Conservation (phyloP, 2,329 filamentous ascomycete genomes). For the Aspergillus spinulosporus region DNA sequence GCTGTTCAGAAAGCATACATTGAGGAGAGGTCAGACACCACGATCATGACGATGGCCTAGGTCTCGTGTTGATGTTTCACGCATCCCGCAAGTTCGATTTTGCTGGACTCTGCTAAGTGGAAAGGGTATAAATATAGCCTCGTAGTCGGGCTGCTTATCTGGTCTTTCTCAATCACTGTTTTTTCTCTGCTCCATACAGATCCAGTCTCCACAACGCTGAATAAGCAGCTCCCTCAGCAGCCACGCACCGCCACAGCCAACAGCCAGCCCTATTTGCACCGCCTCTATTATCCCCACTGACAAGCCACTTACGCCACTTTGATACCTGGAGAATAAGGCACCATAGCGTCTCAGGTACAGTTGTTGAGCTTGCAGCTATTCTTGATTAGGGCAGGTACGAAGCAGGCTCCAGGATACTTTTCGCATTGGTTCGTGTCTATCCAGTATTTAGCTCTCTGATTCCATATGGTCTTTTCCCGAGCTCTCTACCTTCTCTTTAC, state of each 20-base stretch:
- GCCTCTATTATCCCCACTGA: slow-evolving; percentile 20
- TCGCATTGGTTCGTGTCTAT: slow-evolving; percentile 4
- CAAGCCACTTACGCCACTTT: slow-evolving; percentile 19
- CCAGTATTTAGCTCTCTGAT: neutral
- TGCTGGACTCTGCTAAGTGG: neutral
- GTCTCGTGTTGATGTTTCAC: slow-evolving; percentile 8
- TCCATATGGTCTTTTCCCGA: slow-evolving; percentile 14
- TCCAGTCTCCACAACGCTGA: neutral
- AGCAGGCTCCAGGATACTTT: slow-evolving; percentile 28
- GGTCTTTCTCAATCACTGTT: neutral
- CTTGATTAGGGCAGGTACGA: slow-evolving; percentile 23
- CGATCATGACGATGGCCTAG: slow-evolving; percentile 14
- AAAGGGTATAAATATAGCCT: slow-evolving; percentile 10
- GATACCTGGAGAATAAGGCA: slow-evolving; percentile 25
- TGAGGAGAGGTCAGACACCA: slow-evolving; percentile 18
- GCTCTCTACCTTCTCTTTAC: slow-evolving; percentile 10
- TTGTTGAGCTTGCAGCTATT: neutral
- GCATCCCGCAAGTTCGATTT: neutral
- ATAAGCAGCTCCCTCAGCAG: neutral
- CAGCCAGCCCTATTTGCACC: slow-evolving; percentile 18
- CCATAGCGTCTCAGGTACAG: neutral
- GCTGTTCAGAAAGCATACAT: slow-evolving; percentile 1
- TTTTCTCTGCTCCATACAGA: neutral
- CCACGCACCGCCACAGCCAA: neutral
- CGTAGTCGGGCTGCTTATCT: slow-evolving; percentile 10